Conservation (phyloP, 352 stramenopile species). For the Phytopythium boreale region DNA sequence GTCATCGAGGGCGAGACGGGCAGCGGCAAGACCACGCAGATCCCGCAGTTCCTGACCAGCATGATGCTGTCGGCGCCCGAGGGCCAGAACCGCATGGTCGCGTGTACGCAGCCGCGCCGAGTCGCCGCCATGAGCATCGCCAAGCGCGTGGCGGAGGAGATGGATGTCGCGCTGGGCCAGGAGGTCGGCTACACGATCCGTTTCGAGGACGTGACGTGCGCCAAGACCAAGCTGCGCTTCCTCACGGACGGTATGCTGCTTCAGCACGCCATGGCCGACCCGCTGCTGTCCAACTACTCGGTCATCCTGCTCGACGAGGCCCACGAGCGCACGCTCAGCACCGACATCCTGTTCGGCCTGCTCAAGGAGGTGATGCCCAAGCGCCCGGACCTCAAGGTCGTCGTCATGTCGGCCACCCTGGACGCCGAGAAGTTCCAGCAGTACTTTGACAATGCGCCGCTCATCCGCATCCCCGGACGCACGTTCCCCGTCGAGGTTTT, state of each 20-base stretch:
- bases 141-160: slow-evolving; percentile 97
- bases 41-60: slow-evolving; percentile 87
- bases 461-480: slow-evolving; percentile 94
- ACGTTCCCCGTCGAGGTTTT: slow-evolving; percentile 99
- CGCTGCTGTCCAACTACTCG: slow-evolving; percentile 93
- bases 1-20: slow-evolving; percentile 95
- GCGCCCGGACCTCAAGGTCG: slow-evolving; percentile 95
- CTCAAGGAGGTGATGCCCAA: slow-evolving; percentile 96
- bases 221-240: slow-evolving; percentile 81
- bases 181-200: slow-evolving; percentile 99
- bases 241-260: slow-evolving; percentile 95
- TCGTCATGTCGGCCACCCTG: slow-evolving; percentile 99
- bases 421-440: slow-evolving; percentile 96
- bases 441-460: slow-evolving; percentile 94
- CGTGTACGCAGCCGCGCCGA: slow-evolving; percentile 97
- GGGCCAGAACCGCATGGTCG: slow-evolving; percentile 80
- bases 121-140: slow-evolving; percentile 98
- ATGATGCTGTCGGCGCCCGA: slow-evolving; percentile 57
- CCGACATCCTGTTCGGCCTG: slow-evolving; percentile 97
- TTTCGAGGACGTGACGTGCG: slow-evolving; percentile 96
- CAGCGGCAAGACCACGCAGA: slow-evolving; percentile 90
- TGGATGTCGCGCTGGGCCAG: slow-evolving; percentile 96
- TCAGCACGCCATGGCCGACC: slow-evolving; percentile 97
- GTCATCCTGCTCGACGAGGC: slow-evolving; percentile 98
- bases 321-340: slow-evolving; percentile 97